Evolutionary conservation across 257 asterid genomes (phyloP), one percentile per base, ranked within the genome.

Genomic region (Rauvolfia tetraphylla): DNA sequence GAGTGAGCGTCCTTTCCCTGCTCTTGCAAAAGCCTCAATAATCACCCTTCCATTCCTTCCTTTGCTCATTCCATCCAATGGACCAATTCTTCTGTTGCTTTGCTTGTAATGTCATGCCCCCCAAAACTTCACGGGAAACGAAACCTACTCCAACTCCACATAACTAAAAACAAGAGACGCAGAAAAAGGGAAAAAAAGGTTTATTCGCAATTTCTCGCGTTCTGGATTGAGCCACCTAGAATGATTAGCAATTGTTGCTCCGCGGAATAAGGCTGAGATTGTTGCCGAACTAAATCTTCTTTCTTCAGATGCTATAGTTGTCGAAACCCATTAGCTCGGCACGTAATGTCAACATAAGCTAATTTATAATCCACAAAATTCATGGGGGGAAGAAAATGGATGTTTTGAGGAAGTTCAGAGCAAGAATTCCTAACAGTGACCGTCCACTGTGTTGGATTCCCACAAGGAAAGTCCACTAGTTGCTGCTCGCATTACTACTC

Each of bases 191-290:
- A n/a, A n/a, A n/a, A n/a, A n/a, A n/a, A n/a, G n/a, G n/a, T n/a
- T n/a, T n/a, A n/a, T n/a, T n/a, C n/a, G n/a, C n/a, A 51, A 39
- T 23, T 46, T 33, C 18, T 42, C 31, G 17, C 34, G 31, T 29
- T 29, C 27, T 72, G 38, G 29, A 49, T 13, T 18, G 42, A 1
- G 29, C 29, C 12, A 29, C 14, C 46, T 41, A 41, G 9, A 4
- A 0, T 31, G 13, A 15, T 29, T 3, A 61, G 68, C 68, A 62
- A 29, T 62, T 33, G 41, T 31, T 62, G 41, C 68, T 62, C 71
- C 71, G 29, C 46, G 5, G 27, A 18, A 65, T 65, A 8, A 65
- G 46, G 71, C 71, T 18, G 71, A 65, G 71, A 65, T 65, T 65
- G 27, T 23, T 65, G 29, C 7, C 34, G 48, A 65, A 65, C 34